Conservation (phyloP, 495 filamentous ascomycete genomes). For the Chaetomium fimeti region DNA sequence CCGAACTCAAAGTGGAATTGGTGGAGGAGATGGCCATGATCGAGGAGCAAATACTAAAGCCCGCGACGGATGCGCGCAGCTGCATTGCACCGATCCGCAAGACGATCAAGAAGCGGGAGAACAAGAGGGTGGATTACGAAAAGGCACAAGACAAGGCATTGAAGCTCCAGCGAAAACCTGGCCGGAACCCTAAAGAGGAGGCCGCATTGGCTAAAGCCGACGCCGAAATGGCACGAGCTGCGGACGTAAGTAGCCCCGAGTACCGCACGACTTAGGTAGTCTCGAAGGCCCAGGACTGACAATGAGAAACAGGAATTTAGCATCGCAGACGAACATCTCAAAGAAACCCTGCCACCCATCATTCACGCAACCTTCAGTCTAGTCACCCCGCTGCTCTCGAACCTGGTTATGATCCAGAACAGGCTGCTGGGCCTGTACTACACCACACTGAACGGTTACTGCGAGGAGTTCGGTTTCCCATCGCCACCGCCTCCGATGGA, state of each 20-base stretch:
- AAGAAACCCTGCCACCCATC: constrained; percentile 70
- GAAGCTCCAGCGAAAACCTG: constrained; percentile 66
- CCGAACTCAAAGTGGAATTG: constrained; percentile 73
- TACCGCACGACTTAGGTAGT: neutral
- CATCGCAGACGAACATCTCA: constrained; percentile 77
- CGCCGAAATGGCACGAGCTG: constrained; percentile 64
- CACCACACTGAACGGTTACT: constrained; percentile 77
- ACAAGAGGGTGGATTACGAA: constrained; percentile 88
- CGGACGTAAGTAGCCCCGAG: constrained; percentile 52
- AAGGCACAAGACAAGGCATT: constrained; percentile 72
- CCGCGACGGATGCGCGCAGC: constrained; percentile 69
- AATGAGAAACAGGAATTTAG: constrained; percentile 64
- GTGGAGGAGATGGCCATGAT: constrained; percentile 70
- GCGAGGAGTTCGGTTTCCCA: constrained; percentile 66
- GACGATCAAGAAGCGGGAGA: constrained; percentile 87
- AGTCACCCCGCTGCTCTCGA: constrained; percentile 70
- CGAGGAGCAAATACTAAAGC: constrained; percentile 69
- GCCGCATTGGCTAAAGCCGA: constrained; percentile 73
- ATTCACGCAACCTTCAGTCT: constrained; percentile 73
- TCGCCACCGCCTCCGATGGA: constrained; percentile 73
- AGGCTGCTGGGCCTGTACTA: constrained; percentile 80
- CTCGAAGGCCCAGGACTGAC: constrained; percentile 17
- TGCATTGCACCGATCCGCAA: constrained; percentile 76
- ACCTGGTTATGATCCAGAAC: constrained; percentile 79
- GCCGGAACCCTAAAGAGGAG: constrained; percentile 75